Evolutionary conservation across 2,329 filamentous ascomycete genomes (phyloP).

Genomic region (Cladosporium colombiae): DNA sequence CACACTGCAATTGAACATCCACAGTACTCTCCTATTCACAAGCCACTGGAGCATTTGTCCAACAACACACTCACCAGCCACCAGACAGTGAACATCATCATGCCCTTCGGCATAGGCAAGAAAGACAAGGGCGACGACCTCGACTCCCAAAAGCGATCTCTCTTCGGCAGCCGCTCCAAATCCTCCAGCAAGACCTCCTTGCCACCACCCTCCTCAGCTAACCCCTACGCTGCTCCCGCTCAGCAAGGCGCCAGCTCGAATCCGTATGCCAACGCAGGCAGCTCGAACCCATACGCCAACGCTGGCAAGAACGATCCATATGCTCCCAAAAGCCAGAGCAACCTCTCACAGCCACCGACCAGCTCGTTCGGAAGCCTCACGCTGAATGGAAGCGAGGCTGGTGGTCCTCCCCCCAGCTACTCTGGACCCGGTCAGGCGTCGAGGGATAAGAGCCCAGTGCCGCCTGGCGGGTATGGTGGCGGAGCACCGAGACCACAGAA

Average conservation of each 20-base stretch:
- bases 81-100: conserved; percentile 22
- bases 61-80: background rate
- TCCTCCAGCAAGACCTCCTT: conserved; percentile 49
- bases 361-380: conserved; percentile 35
- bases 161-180: conserved; percentile 60
- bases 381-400: conserved; percentile 28
- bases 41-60: background rate
- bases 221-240: conserved; percentile 58
- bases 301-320: conserved; percentile 40
- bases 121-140: conserved; percentile 56
- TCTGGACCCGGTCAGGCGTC: conserved; percentile 32
- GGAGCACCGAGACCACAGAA: conserved; percentile 31
- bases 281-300: conserved; percentile 53
- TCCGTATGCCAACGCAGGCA: conserved; percentile 28
- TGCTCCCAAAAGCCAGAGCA: conserved; percentile 29
- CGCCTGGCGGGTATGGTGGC: conserved; percentile 47
- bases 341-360: conserved; percentile 33
- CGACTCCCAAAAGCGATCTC: conserved; percentile 55
- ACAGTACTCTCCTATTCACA: background rate
- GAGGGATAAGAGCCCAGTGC: conserved; percentile 48
- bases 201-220: conserved; percentile 44
- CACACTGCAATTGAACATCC: background rate
- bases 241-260: conserved; percentile 25
- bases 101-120: conserved; percentile 52
- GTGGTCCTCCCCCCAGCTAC: conserved; percentile 40